Base-by-base conservation (phyloP, 371 early-diverging fungal genomes). In the Rhizopus microsporus region DNA sequence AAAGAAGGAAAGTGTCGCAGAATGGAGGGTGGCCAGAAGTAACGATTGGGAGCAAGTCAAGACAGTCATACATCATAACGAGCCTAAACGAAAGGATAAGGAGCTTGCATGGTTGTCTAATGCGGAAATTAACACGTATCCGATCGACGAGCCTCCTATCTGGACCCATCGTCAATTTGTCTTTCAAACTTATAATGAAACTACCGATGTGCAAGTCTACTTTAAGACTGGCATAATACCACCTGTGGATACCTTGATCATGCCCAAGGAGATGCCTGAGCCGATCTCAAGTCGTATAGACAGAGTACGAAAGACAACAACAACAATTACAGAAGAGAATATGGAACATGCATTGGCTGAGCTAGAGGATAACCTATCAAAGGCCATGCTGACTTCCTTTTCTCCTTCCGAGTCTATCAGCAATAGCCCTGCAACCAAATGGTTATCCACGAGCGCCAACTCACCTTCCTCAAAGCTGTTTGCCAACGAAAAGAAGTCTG, bases 1-100 rank as follows among this genome's bases (percentile, higher is more conserved):
- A 31, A 75, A 77, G 42, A 76, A 82, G 58, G 83, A 82, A 51
- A 83, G 83, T 65, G 74, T 85, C 0, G 85, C 81, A 7, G 85
- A 85, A 53, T 85, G 85, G 85, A 67, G 67, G 7, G 68, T 85
- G 50, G 79, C 80, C 9, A 71, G 85, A 23, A 68, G 62, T 17
- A 10, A 61, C 0, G 80, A 83, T 35, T 85, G 85, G 85, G 71
- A 73, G 10, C 52, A 69, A 35, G 74, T 80, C 35, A 48, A 9
- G 43, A 55, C 4, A n/a, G 23, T 12, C 31, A 59, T 13, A 54
- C 29, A 56, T 3, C 6, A 39, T n/a, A 17, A 53, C 37, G 40
- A 59, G 52, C 50, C 51, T 7, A 53, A 61, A 33, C 51, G 57
- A 15, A 49, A 57, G 42, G 47, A 40, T 8, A 38, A 59, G 31